These are phyloP conservation scores for Apophysomyces variabilis DNA, from an alignment of 371 early-diverging fungal genomes.

Conservation along the genomic window DNA sequence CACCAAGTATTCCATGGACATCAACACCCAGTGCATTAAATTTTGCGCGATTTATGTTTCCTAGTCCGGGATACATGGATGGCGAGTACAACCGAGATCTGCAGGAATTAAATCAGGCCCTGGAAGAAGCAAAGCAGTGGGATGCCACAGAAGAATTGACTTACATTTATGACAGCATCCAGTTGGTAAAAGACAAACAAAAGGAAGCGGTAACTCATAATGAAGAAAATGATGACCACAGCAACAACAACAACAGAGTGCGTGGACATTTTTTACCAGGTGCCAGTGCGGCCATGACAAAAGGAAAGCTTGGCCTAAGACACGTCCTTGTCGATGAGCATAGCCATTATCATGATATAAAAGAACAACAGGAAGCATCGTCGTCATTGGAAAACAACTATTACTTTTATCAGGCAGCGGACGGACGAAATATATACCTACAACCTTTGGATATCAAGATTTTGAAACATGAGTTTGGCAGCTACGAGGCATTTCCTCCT, in stretches of 20 bases:
- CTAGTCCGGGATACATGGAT: slow-evolving; percentile 45
- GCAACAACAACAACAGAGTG: no score
- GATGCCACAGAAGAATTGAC: slow-evolving; percentile 50
- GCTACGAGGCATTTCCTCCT: slow-evolving; percentile 58
- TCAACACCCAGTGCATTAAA: slow-evolving; percentile 35
- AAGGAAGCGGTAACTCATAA: not conserved
- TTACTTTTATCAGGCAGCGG: slow-evolving; percentile 77
- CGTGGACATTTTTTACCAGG: not conserved
- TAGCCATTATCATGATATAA: not conserved
- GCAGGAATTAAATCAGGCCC: slow-evolving; percentile 39
- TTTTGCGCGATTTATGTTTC: slow-evolving; percentile 58
- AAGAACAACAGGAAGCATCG: not conserved
- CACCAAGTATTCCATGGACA: slow-evolving; percentile 16
- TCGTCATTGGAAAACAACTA: slow-evolving; percentile 22
- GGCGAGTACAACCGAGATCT: slow-evolving; percentile 47
- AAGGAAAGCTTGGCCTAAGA: no score
- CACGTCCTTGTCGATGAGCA: no score
- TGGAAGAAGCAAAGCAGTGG: slow-evolving; percentile 45
- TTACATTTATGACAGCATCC: slow-evolving; percentile 32
- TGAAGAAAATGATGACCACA: not conserved
- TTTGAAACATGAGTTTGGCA: slow-evolving; percentile 65
- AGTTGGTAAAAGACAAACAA: slow-evolving; percentile 16
- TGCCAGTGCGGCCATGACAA: not conserved
- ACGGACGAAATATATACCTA: slow-evolving; percentile 84
- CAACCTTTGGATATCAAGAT: slow-evolving; percentile 83